phyloP scores from a whole-genome alignment of 352 stramenopile species.

The Globisporangium ultimum region DNA sequence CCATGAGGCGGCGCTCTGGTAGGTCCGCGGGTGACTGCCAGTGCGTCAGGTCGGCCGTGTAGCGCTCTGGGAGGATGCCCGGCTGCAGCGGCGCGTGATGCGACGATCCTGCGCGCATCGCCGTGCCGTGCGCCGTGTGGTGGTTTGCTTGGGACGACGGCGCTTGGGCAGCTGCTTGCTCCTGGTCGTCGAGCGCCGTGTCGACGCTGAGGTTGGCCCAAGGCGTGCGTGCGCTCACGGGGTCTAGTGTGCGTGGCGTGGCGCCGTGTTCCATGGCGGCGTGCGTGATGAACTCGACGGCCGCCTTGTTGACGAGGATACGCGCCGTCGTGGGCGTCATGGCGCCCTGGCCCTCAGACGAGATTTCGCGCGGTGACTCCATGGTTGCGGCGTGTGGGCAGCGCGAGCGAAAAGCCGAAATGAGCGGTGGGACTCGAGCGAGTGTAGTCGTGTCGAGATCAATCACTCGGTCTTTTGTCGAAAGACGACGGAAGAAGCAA shows the following conservation, averaged over 20 bases:
- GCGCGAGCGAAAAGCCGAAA: too few relatives aligned
- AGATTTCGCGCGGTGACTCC: slow-evolving; percentile 63
- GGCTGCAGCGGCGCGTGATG: slow-evolving; percentile 40
- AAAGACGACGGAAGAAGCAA: not conserved
- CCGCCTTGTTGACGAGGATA: slow-evolving; percentile 43
- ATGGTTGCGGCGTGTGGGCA: not conserved
- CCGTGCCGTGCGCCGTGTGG: slow-evolving; percentile 17
- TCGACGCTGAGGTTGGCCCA: slow-evolving; percentile 78
- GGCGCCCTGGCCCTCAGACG: slow-evolving; percentile 58
- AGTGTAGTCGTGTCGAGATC: not conserved
- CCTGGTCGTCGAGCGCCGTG: slow-evolving; percentile 23
- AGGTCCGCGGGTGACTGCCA: slow-evolving; percentile 84
- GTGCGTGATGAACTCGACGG: slow-evolving; percentile 17
- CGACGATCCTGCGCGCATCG: slow-evolving; percentile 52
- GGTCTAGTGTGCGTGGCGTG: slow-evolving; percentile 55
- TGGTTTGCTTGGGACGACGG: slow-evolving; percentile 13
- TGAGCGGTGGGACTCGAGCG: too few relatives aligned
- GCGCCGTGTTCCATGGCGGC: slow-evolving; percentile 21
- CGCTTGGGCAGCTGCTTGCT: slow-evolving; percentile 19
- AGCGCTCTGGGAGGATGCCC: slow-evolving; percentile 66
- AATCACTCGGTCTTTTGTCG: not conserved
- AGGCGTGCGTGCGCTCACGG: slow-evolving; percentile 34
- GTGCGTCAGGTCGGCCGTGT: slow-evolving; percentile 73
- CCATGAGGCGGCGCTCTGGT: slow-evolving; percentile 76
- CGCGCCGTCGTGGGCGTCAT: slow-evolving; percentile 61